Evolutionary conservation across 208 protist genomes (phyloP), one percentile per base, ranked within the genome.

Genomic region (Willaertia magna): DNA sequence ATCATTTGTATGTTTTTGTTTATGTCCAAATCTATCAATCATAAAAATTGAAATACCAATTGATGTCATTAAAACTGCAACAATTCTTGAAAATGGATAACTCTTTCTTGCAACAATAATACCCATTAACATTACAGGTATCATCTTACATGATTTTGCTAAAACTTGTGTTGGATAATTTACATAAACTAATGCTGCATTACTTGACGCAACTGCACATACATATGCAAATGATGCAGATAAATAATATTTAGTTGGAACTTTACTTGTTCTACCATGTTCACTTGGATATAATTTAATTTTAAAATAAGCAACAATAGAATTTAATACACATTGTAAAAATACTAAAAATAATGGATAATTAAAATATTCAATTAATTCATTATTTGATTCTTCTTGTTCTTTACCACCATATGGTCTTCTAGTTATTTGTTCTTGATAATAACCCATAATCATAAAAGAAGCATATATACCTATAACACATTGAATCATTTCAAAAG

Each of bases 161-260:
- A 83, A 42, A 18, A 83, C 78, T 83, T 83, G 78, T 4, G 78
- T 83, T 83, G 78, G 78, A 42, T 83, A 83, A 55, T 55, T 83
- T 0, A 83, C 47, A 55, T 83, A 83, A 40, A 83, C 3, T 42
- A 83, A 83, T 18, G 78, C 78, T 39, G 78, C 44, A 83, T 83
- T 83, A 42, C 46, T 55, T 2, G 46, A 55, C 39, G 4, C 12
- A 18, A 47, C 16, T 11, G 78, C 78, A 42, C 39, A 0, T 12
- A 83, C 47, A 26, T 83, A 83, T 4, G n/a, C 26, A 40, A 83
- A 83, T 40, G 76, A 81, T 12, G 76, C 76, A 4, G 12, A 9
- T 20, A 51, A 20, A 34, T 51, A 81, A 51, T 42, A 81, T 3
- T n/a, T 16, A 4, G 6, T 30, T n/a, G 76, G 76, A 26, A 81